Conservation (phyloP, 148 eudicot species). For the Camellia granthamiana region DNA sequence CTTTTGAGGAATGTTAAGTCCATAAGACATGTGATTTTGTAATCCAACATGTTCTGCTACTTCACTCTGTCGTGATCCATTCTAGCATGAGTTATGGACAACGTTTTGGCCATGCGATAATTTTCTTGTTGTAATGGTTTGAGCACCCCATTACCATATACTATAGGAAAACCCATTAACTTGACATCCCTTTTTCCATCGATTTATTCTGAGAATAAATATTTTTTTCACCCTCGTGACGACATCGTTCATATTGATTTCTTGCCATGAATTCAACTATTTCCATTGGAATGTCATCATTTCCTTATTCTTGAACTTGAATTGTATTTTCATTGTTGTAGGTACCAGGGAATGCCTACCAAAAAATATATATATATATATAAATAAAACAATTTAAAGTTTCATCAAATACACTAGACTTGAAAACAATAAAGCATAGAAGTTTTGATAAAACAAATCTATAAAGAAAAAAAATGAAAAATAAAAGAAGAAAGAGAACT, state of each 20-base stretch:
- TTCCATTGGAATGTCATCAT: constrained; percentile 73
- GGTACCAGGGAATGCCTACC: constrained; percentile 27
- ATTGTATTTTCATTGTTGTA: constrained; percentile 21
- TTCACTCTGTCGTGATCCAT: constrained; percentile 25
- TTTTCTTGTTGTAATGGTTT: constrained; percentile 18
- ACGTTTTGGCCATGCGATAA: neutral
- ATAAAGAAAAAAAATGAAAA: neutral
- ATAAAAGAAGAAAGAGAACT: neutral
- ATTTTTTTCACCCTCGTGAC: constrained; percentile 26
- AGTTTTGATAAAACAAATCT: neutral
- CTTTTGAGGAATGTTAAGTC: constrained; percentile 10
- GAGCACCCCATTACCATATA: constrained; percentile 23
- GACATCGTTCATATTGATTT: constrained; percentile 54
- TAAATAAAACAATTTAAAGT: neutral
- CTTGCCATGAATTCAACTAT: constrained; percentile 69
- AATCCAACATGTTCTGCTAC: constrained; percentile 22
- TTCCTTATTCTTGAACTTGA: constrained; percentile 35
- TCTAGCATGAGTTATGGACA: constrained; percentile 18
- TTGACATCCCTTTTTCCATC: constrained; percentile 10
- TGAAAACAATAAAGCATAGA: neutral
- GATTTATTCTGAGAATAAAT: constrained; percentile 7
- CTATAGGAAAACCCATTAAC: constrained; percentile 10
- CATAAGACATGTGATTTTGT: constrained; percentile 26
- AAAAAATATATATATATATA: too few relatives aligned
- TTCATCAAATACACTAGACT: neutral